These are phyloP conservation scores for Cutaneotrichosporon mucoides DNA, from an alignment of 1,284 basidiomycete species.

Conservation along the genomic window DNA sequence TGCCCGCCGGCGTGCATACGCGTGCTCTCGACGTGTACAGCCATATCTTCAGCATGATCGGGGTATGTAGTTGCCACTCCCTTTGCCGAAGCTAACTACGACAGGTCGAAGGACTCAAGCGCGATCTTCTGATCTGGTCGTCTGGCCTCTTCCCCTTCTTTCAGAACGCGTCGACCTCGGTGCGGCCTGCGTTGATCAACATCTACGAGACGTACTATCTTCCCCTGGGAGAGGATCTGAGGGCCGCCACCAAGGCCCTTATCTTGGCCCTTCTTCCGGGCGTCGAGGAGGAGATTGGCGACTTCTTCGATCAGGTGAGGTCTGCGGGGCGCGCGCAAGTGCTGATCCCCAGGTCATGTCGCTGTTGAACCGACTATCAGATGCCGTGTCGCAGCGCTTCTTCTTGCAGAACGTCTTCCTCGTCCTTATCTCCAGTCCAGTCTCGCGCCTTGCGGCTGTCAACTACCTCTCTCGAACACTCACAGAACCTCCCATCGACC, in stretches of 20 bases:
- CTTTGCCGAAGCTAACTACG: background rate
- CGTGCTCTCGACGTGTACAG: conserved; percentile 92
- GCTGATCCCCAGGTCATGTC: conserved; percentile 61
- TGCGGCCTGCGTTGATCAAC: conserved; percentile 81
- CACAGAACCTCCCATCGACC: conserved; percentile 49
- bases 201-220: conserved; percentile 88
- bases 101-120: conserved; percentile 78
- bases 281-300: conserved; percentile 90
- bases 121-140: conserved; percentile 90
- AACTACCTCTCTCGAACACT: conserved; percentile 80
- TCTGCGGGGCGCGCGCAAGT: background rate
- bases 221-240: conserved; percentile 72
- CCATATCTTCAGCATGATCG: conserved; percentile 83
- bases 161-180: conserved; percentile 93
- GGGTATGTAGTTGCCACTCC: conserved; percentile 54
- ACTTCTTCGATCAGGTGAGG: conserved; percentile 88
- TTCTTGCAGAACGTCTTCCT: conserved; percentile 96
- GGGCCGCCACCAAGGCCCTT: conserved; percentile 89
- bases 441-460: conserved; percentile 77
- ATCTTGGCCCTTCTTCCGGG: conserved; percentile 90
- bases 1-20: conserved; percentile 95
- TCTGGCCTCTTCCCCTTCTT: conserved; percentile 97
- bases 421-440: conserved; percentile 82
- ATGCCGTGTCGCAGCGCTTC: conserved; percentile 75
- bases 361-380: conserved; percentile 75